These are phyloP conservation scores for Coelastrella sp. DNA, from an alignment of 139 green algal species.

Conservation along the genomic window DNA sequence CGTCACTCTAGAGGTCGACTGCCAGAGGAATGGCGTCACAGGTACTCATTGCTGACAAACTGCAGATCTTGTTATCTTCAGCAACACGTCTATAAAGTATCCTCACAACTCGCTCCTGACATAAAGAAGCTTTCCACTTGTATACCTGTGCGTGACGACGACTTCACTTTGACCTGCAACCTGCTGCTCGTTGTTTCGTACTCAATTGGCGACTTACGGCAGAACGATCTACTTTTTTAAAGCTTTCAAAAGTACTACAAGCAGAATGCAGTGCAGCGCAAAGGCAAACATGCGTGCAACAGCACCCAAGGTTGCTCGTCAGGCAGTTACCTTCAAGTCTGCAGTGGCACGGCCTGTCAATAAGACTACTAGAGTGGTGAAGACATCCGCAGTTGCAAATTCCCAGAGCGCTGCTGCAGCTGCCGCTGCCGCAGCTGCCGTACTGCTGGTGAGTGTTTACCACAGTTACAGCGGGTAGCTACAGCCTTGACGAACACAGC, in stretches of 20 bases:
- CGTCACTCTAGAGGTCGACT: background rate
- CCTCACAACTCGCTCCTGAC: too few relatives aligned
- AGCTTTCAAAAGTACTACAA: too few relatives aligned
- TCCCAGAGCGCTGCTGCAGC: background rate
- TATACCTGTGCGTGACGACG: too few relatives aligned
- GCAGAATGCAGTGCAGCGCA: background rate
- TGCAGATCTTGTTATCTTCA: background rate
- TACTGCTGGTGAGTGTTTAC: conserved; percentile 8
- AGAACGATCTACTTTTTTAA: too few relatives aligned
- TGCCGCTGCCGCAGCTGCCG: background rate
- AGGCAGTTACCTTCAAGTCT: conserved; percentile 1
- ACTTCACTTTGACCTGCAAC: background rate
- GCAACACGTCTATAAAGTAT: too few relatives aligned
- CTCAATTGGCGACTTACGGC: too few relatives aligned
- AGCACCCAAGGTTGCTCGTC: background rate
- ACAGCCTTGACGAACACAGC: too few relatives aligned
- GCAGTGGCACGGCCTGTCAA: background rate
- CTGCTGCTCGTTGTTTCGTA: too few relatives aligned
- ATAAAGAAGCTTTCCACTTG: background rate
- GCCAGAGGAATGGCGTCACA: background rate
- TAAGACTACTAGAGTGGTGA: background rate
- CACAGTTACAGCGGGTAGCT: too few relatives aligned
- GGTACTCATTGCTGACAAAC: conserved; percentile 7
- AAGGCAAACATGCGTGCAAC: background rate
- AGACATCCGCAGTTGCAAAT: background rate